These are phyloP conservation scores for Chaetomium globosum DNA, from an alignment of 2,329 filamentous ascomycete species.

Conservation along the genomic window DNA sequence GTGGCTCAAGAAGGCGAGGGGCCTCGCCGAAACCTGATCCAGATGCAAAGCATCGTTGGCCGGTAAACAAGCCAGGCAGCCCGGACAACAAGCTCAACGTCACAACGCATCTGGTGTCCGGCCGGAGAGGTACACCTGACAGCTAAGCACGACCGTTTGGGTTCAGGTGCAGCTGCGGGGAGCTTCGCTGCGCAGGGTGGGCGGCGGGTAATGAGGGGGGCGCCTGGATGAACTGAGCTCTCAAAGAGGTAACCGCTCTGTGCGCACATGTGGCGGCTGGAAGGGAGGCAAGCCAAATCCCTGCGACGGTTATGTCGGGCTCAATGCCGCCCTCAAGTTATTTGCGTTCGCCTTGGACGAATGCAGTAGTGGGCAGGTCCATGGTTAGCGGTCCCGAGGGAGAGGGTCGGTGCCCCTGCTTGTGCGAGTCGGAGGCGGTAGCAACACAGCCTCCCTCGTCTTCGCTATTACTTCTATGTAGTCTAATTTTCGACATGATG, in stretches of 20 bases:
- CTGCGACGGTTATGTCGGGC: slow-evolving; percentile 5
- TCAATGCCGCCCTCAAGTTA: slow-evolving; percentile 3
- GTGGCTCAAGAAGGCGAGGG: neutral
- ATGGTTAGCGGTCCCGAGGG: slow-evolving; percentile 4
- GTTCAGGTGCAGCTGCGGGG: slow-evolving; percentile 33
- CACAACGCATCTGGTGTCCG: slow-evolving; percentile 6
- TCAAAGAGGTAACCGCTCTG: neutral
- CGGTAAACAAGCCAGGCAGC: slow-evolving; percentile 15
- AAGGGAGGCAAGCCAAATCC: neutral
- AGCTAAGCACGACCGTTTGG: slow-evolving; percentile 35
- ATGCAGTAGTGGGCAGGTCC: neutral
- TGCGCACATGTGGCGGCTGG: slow-evolving; percentile 1
- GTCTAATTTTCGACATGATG: neutral
- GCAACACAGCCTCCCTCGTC: neutral
- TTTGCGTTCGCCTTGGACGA: neutral
- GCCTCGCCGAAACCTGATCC: slow-evolving; percentile 1
- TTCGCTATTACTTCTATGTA: neutral
- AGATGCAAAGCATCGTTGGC: slow-evolving; percentile 20
- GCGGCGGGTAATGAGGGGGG: slow-evolving; percentile 31
- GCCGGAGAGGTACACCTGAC: slow-evolving; percentile 25
- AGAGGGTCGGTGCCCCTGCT: neutral
- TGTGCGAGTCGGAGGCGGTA: neutral
- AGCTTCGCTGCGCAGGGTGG: slow-evolving; percentile 35
- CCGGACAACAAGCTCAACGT: slow-evolving; percentile 24
- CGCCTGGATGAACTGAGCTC: slow-evolving; percentile 4